Evolutionary conservation across 2,329 filamentous ascomycete genomes (phyloP).

Genomic region (Hirsutella minnesotensis): DNA sequence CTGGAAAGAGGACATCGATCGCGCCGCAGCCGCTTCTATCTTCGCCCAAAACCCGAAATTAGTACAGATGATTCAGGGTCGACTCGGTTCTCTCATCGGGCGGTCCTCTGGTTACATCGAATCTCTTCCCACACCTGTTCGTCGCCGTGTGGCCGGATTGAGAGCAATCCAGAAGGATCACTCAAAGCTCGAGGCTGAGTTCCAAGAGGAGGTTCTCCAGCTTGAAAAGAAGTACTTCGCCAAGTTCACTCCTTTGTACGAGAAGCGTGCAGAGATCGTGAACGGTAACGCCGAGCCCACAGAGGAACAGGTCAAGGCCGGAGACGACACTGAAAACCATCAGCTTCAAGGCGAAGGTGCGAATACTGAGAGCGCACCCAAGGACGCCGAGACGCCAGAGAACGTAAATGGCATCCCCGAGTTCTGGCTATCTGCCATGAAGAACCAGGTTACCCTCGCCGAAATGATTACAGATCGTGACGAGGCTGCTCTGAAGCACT

Average conservation of each 20-base stretch:
- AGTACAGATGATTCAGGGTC: constrained; percentile 95
- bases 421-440: constrained; percentile 99
- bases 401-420: constrained; percentile 76
- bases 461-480: constrained; percentile 99
- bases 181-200: constrained; percentile 94
- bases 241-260: constrained; percentile 94
- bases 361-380: constrained; percentile 41
- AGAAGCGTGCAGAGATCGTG: constrained; percentile 87
- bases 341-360: constrained; percentile 57
- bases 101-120: constrained; percentile 97
- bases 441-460: constrained; percentile 93
- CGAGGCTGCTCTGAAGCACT: constrained; percentile 80
- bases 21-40: constrained; percentile 74
- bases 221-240: constrained; percentile 99
- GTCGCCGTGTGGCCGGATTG: constrained; percentile 84
- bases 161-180: constrained; percentile 99
- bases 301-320: constrained; percentile 74
- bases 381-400: constrained; percentile 44
- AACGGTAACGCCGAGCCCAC: constrained; percentile 80
- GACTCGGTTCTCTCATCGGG: constrained; percentile 84
- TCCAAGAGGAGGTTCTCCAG: constrained; percentile 95
- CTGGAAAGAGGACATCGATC: constrained; percentile 73
- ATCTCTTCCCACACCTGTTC: constrained; percentile 79
- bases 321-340: constrained; percentile 61
- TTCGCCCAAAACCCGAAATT: constrained; percentile 93